phyloP scores from a whole-genome alignment of 2,329 filamentous ascomycete species.

The Basipetospora sp. region DNA sequence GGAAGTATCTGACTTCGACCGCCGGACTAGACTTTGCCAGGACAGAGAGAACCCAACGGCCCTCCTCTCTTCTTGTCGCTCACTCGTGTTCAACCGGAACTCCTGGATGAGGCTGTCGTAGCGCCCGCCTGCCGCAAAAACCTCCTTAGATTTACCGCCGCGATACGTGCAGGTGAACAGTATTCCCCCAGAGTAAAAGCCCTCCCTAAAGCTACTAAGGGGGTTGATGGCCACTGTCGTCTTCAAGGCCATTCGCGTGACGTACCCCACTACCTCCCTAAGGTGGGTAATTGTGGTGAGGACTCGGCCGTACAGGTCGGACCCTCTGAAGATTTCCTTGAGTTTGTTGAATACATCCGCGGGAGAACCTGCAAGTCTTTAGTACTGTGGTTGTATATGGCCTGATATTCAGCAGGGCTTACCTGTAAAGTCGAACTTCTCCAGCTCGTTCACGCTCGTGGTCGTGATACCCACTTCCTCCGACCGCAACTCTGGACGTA shows the following conservation, averaged over 20 bases:
- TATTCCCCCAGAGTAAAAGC: constrained; percentile 73
- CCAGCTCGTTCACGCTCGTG: constrained; percentile 79
- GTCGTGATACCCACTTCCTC: constrained; percentile 68
- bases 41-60: constrained; percentile 86
- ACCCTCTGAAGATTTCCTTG: constrained; percentile 46
- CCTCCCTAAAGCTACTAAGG: constrained; percentile 76
- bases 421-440: constrained; percentile 82
- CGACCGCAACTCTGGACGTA: constrained; percentile 68
- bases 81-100: constrained; percentile 55
- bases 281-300: constrained; percentile 67
- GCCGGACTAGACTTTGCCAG: constrained; percentile 42
- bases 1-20: constrained; percentile 1
- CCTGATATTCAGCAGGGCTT: constrained; percentile 12
- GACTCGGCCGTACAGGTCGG: constrained; percentile 57
- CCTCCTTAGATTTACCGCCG: constrained; percentile 62
- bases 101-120: constrained; percentile 84
- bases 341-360: constrained; percentile 43
- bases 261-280: constrained; percentile 61
- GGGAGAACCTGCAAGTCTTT: constrained; percentile 36
- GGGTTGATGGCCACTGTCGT: constrained; percentile 75
- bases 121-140: constrained; percentile 83
- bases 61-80: constrained; percentile 49
- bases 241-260: constrained; percentile 58
- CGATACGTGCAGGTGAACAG: constrained; percentile 87
- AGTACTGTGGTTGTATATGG: too few relatives aligned